Conservation (phyloP, 2,329 filamentous ascomycete genomes). For the Fusarium praegraminearum region DNA sequence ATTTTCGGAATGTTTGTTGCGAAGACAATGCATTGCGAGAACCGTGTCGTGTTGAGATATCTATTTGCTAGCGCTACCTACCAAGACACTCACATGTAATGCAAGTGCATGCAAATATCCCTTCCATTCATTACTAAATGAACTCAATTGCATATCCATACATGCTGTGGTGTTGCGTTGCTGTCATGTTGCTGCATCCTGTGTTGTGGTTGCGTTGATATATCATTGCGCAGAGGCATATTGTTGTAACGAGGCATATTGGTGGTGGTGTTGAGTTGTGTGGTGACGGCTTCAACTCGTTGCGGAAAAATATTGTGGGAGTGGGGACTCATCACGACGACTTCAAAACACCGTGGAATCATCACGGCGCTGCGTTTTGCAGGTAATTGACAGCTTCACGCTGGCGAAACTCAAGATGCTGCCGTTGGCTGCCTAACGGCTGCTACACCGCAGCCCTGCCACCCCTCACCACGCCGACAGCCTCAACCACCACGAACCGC, state of each 20-base stretch:
- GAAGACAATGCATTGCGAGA: not conserved
- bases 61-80: conserved; percentile 1
- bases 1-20: not conserved
- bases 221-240: not conserved
- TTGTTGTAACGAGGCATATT: not conserved
- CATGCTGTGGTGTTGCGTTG: not conserved
- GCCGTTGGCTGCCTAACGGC: conserved; percentile 2
- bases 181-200: not conserved
- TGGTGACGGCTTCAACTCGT: conserved; percentile 14
- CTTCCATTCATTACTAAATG: not conserved
- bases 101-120: conserved; percentile 8
- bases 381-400: conserved; percentile 20
- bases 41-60: not conserved
- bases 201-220: not conserved
- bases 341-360: conserved; percentile 30
- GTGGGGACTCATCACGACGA: not conserved
- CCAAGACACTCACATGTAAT: not conserved
- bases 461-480: conserved; percentile 5
- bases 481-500: conserved; percentile 6
- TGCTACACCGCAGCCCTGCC: not conserved
- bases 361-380: conserved; percentile 7
- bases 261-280: conserved; percentile 9
- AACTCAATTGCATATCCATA: not conserved
- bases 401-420: not conserved
- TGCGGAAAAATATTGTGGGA: not conserved